Evolutionary conservation across 225 moss, liverwort and hornwort genomes (phyloP).

Genomic region (Anthoceros angustus): DNA sequence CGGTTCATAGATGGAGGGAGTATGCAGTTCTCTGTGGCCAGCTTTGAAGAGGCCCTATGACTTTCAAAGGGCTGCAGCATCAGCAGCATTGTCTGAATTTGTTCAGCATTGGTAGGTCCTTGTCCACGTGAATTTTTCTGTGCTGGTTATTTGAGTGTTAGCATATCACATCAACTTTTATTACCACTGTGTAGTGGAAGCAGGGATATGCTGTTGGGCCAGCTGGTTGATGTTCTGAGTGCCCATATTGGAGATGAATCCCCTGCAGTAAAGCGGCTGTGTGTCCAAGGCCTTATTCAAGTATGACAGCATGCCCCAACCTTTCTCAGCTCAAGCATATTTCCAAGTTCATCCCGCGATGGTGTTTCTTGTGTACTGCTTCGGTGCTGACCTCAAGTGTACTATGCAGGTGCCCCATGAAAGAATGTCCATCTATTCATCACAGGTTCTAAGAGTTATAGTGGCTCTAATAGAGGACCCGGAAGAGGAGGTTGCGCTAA

Average conservation of each 20-base stretch:
- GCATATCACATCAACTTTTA: no score
- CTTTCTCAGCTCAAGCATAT: neutral
- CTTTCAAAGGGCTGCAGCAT: conserved; percentile 90
- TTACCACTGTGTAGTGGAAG: conserved; percentile 48
- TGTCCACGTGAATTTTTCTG: no score
- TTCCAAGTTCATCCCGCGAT: no score
- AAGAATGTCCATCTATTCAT: conserved; percentile 68
- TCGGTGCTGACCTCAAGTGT: neutral
- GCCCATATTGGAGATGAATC: conserved; percentile 94
- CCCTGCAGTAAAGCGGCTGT: conserved; percentile 63
- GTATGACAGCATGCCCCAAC: conserved; percentile 17
- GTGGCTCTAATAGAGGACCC: conserved; percentile 92
- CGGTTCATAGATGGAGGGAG: conserved; percentile 42
- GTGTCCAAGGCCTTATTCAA: conserved; percentile 88
- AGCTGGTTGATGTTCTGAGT: conserved; percentile 83
- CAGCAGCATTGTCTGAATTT: conserved; percentile 87
- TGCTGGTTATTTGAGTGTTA: no score
- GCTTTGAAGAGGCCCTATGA: conserved; percentile 65
- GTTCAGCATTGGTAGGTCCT: conserved; percentile 55
- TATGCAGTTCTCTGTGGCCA: conserved; percentile 82
- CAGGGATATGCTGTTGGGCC: conserved; percentile 53
- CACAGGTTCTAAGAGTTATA: conserved; percentile 86
- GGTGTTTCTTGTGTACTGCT: neutral
- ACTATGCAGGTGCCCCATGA: conserved; percentile 54
- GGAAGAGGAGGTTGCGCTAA: conserved; percentile 88